phyloP scores from a whole-genome alignment of 2,329 filamentous ascomycete genomes.

The Basipetospora sp. region DNA sequence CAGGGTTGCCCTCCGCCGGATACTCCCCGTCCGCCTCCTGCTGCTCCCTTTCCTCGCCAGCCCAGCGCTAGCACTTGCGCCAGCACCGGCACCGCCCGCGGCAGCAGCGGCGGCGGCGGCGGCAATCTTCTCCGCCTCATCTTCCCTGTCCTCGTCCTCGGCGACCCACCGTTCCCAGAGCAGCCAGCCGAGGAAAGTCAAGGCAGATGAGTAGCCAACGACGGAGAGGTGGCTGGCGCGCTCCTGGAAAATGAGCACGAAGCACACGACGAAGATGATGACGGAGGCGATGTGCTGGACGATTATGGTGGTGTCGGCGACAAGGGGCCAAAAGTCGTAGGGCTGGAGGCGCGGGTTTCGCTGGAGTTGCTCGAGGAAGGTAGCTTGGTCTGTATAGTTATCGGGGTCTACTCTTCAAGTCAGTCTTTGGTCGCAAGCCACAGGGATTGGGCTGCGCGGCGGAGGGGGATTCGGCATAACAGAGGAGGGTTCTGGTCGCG shows the following conservation, averaged over 20 bases:
- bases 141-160: conserved; percentile 43
- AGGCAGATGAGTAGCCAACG: conserved; percentile 68
- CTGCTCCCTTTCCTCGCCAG: conserved; percentile 22
- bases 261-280: conserved; percentile 85
- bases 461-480: too few relatives aligned
- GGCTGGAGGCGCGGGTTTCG: conserved; percentile 84
- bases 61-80: conserved; percentile 10
- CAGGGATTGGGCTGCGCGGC: too few relatives aligned
- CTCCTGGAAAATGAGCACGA: conserved; percentile 76
- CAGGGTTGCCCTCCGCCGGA: conserved; percentile 5
- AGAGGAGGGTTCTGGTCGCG: too few relatives aligned
- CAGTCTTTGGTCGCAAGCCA: too few relatives aligned
- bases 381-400: conserved; percentile 94
- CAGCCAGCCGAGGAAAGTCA: conserved; percentile 75
- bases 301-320: conserved; percentile 89
- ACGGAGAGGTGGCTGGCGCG: conserved; percentile 81
- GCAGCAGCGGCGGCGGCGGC: background rate
- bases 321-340: conserved; percentile 95
- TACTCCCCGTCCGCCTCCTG: conserved; percentile 18
- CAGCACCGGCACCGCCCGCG: too few relatives aligned
- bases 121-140: conserved; percentile 17
- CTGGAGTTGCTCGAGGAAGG: conserved; percentile 90
- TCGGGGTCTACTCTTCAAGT: conserved; percentile 70
- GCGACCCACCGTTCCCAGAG: conserved; percentile 86
- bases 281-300: conserved; percentile 94